Base-by-base conservation (phyloP, 2,329 filamentous ascomycete genomes). In the Pestalotiopsis sp. region DNA sequence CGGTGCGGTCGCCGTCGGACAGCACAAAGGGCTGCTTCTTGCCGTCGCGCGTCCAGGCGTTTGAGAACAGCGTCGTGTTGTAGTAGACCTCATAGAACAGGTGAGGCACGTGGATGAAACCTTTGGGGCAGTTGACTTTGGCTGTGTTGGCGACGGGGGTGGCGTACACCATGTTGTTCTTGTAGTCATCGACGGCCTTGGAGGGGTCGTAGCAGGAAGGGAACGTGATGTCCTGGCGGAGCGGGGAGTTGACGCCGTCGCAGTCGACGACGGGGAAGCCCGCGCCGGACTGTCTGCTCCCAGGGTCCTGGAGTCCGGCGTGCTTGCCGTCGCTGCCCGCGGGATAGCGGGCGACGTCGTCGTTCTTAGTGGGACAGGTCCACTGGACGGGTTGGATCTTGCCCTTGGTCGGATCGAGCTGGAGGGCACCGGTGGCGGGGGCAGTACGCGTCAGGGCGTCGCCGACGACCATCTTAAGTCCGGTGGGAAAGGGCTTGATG, bases 141-240 rank as follows among this genome's bases (percentile, higher is more conserved):
- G 86, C 86, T 2, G 14, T 6, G 45, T 11, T 20, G 69, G 83
- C 81, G 2, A 76, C 79, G 60, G 79, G 76, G 3, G 78, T 79
- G 17, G 91, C 91, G 75, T 87, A 93, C 25, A 81, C 84, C 85
- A 91, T 91, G 83, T 93, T 93, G 73, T 84, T 86, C 75, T 85
- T 82, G 82, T 89, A 89, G 80, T 90, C 84, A 39, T 83, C 80
- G 56, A 90, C 82, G 68, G 87, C 89, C 62, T 85, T 83, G 57
- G 85, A 78, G 36, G 91, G 91, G 78, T 93, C 86, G 86, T 92
- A 93, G 84, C 91, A 93, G 6, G 89, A 90, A 4, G 91, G 91
- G 81, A 93, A 92, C 82, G 92, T 90, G 56, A 93, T 81, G 72
- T 93, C 90, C 68, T 87, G 85, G 56, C 91, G 88, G 58, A 90